Conservation (phyloP, 352 stramenopile genomes). For the Pelagophyceae sp. region DNA sequence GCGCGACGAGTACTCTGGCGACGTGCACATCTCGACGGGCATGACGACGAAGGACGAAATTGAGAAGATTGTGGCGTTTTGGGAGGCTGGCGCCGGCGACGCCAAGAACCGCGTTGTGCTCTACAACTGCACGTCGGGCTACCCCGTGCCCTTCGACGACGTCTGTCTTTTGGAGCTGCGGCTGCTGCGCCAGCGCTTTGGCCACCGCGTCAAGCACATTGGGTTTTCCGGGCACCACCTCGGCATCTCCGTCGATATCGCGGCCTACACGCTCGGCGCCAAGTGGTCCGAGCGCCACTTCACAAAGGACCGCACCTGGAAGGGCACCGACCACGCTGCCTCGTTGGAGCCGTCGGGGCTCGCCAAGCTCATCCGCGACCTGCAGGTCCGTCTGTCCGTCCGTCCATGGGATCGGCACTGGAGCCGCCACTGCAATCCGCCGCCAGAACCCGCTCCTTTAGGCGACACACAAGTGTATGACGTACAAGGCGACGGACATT, state of each 20-base stretch:
- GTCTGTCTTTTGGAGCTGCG: slow-evolving; percentile 7
- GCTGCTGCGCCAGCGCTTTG: not conserved
- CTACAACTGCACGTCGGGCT: slow-evolving; percentile 17
- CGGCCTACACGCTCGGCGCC: slow-evolving; percentile 16
- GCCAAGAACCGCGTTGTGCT: slow-evolving; percentile 14
- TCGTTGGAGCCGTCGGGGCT: not conserved
- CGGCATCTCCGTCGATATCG: slow-evolving; percentile 14
- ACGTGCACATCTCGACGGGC: slow-evolving; percentile 13
- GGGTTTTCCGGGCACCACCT: slow-evolving; percentile 11
- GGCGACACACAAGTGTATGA: not conserved
- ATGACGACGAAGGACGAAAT: slow-evolving; percentile 17
- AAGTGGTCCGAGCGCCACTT: slow-evolving; percentile 21
- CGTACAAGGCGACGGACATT: slow-evolving; percentile 6
- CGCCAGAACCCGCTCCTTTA: no score
- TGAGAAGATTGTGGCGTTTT: slow-evolving; percentile 7
- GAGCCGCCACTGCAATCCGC: no score
- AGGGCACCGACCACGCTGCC: slow-evolving; percentile 17
- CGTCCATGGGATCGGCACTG: no score
- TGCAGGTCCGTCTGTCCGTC: no score
- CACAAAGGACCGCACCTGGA: slow-evolving; percentile 22
- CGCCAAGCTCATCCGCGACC: slow-evolving; percentile 14
- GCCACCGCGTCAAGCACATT: not conserved
- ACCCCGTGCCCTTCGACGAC: slow-evolving; percentile 6
- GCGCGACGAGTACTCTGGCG: slow-evolving; percentile 7
- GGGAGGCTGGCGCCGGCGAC: not conserved